Base-by-base conservation (phyloP, 352 stramenopile genomes). In the Phytophthora vignae region DNA sequence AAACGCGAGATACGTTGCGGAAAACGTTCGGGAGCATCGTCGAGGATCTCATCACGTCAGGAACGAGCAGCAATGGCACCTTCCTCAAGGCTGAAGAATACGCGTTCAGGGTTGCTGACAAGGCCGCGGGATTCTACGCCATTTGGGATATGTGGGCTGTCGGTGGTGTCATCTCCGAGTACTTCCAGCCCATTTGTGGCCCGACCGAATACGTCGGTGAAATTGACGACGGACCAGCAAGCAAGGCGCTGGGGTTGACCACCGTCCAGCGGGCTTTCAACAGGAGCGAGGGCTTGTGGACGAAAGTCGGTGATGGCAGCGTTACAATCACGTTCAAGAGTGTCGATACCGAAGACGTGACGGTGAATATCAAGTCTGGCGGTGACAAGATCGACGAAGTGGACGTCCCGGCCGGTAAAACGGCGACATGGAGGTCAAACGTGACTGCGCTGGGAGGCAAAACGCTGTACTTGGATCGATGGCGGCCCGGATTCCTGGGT, bases 171-270 rank as follows among this genome's bases (percentile, higher is more conserved):
- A 73, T 73, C n/a, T 68, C 77, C 5, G 73, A 84, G 33, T 87
- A 78, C 15, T 60, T 87, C 15, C 77, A 87, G 67, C 75, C 80
- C 2, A 82, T 85, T 49, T 85, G 80, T 40, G 76, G 76, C 0
- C 75, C 80, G 1, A 84, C 79, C 1, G 33, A 71, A n/a, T 76
- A 77, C 40, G 55, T 84, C 5, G 75, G 77, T 0, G 64, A 79
- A 1, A 77, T 87, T 48, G 70, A 78, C 27, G 70, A 85, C 42
- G 80, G 80, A 21, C 42, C 70, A 12, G 71, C 66, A 0, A 64
- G 78, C 0, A 58, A 76, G 33, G 71, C 77, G 11, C 64, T 87
- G 10, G 79, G 71, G 0, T 59, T 87, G n/a, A 59, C 38, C 25
- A 74, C 71, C 21, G 55, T 85, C 3, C 59, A 82, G 44, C 67